A percentile compares a stretch with the other conserved stretches of the same genome.
Evolutionary conservation across 208 protist genomes (phyloP).

Genomic region (Acanthamoeba quina): DNA sequence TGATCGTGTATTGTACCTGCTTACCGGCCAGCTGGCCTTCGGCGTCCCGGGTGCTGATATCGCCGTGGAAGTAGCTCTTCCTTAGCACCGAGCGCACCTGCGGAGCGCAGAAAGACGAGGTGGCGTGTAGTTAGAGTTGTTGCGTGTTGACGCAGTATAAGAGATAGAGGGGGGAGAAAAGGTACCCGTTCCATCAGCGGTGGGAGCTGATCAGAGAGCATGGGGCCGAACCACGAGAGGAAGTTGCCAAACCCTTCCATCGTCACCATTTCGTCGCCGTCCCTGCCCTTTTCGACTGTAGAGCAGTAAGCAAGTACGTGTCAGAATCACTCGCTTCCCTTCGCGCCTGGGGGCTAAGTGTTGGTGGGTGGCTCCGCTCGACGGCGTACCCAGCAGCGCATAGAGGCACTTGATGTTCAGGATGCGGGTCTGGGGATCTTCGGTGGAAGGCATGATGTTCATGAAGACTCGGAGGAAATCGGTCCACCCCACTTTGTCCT

Average conservation of each 20-base stretch:
- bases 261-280: conserved; percentile 66
- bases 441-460: conserved; percentile 77
- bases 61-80: conserved; percentile 84
- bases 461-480: conserved; percentile 83
- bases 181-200: conserved; percentile 78
- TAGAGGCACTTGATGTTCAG: conserved; percentile 84
- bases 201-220: conserved; percentile 74
- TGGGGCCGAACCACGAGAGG: conserved; percentile 82
- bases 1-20: background rate
- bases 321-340: background rate
- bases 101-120: too few species aligned
- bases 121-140: too few species aligned
- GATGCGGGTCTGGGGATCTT: conserved; percentile 47
- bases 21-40: conserved; percentile 80
- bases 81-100: conserved; percentile 75
- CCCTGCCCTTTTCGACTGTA: conserved; percentile 56
- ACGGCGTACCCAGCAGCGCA: conserved; percentile 67
- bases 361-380: background rate
- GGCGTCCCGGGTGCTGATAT: conserved; percentile 81
- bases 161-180: background rate
- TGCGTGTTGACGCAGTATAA: too few species aligned
- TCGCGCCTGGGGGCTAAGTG: background rate
- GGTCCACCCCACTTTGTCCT: conserved; percentile 79
- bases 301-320: background rate
- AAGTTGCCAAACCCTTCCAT: conserved; percentile 85